Evolutionary conservation across 805 yeast species (phyloP).

Genomic region (Ogataea sp.): DNA sequence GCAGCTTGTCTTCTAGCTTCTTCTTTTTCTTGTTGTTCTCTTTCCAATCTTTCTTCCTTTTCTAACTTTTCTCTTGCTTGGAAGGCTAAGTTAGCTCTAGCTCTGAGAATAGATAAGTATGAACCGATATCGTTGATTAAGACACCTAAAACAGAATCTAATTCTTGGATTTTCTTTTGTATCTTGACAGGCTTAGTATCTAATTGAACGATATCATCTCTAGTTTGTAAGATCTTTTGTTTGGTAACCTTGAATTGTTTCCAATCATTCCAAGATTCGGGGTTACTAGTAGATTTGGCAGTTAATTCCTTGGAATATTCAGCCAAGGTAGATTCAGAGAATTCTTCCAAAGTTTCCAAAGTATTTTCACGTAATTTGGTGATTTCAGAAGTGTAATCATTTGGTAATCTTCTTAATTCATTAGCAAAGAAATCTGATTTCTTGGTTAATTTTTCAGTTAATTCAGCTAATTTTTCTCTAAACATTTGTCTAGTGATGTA

Average conservation of each 20-base stretch:
- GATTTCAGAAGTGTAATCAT: slow-evolving; percentile 24
- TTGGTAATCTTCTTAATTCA: slow-evolving; percentile 22
- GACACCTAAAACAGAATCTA: slow-evolving; percentile 38
- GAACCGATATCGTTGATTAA: slow-evolving; percentile 55
- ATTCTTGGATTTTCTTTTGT: slow-evolving; percentile 25
- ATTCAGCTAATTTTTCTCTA: slow-evolving; percentile 32
- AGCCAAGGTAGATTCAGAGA: slow-evolving; percentile 57
- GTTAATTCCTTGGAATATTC: slow-evolving; percentile 59
- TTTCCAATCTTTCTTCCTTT: slow-evolving; percentile 22
- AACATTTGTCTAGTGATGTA: slow-evolving; percentile 39
- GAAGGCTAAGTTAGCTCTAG: slow-evolving; percentile 50
- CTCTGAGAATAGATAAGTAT: slow-evolving; percentile 47
- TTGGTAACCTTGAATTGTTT: slow-evolving; percentile 51
- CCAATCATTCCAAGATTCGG: slow-evolving; percentile 48
- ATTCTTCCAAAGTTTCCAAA: slow-evolving; percentile 65
- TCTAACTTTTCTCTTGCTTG: slow-evolving; percentile 44
- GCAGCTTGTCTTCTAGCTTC: slow-evolving; percentile 2
- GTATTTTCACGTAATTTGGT: slow-evolving; percentile 30
- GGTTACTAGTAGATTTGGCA: slow-evolving; percentile 18
- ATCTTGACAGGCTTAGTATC: slow-evolving; percentile 23
- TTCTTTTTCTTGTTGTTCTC: slow-evolving; percentile 2
- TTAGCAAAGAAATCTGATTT: slow-evolving; percentile 25
- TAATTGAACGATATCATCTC: slow-evolving; percentile 41
- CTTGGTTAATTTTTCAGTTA: slow-evolving; percentile 21
- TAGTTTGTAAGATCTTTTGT: slow-evolving; percentile 40